Evolutionary conservation across 257 asterid species (phyloP).

Genomic region (Misopates orontium): DNA sequence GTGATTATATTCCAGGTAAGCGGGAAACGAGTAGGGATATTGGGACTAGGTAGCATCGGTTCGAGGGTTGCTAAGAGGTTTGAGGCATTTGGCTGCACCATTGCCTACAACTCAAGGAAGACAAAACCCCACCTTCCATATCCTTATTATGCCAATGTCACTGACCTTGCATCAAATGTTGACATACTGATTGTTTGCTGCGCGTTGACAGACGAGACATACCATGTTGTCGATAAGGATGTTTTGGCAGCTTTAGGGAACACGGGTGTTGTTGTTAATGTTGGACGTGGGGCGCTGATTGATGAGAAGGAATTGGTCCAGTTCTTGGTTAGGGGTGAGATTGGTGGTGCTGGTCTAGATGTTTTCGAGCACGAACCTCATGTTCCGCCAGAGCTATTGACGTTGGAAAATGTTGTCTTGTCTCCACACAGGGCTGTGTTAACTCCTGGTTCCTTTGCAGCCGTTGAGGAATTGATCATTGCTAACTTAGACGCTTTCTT

Average conservation of each 20-base stretch:
- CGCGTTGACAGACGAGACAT: slow-evolving; percentile 51
- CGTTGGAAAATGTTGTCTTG: slow-evolving; percentile 66
- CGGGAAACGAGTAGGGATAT: slow-evolving; percentile 73
- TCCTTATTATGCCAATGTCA: slow-evolving; percentile 36
- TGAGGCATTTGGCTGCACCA: slow-evolving; percentile 58
- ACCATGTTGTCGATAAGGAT: slow-evolving; percentile 46
- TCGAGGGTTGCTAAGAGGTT: slow-evolving; percentile 55
- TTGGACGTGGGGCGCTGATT: slow-evolving; percentile 62
- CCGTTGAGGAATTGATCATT: slow-evolving; percentile 27
- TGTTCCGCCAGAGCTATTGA: slow-evolving; percentile 49
- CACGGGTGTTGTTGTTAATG: slow-evolving; percentile 52
- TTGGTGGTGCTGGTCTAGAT: slow-evolving; percentile 79
- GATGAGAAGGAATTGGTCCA: slow-evolving; percentile 68
- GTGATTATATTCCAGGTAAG: slow-evolving; percentile 57
- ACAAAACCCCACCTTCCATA: slow-evolving; percentile 42
- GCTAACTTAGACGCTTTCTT: slow-evolving; percentile 69
- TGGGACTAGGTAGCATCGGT: slow-evolving; percentile 79
- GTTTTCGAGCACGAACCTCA: slow-evolving; percentile 72
- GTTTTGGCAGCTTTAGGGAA: slow-evolving; percentile 57
- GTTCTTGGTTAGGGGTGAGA: slow-evolving; percentile 50
- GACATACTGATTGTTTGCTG: slow-evolving; percentile 55
- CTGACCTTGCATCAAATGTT: slow-evolving; percentile 52
- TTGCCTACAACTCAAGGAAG: slow-evolving; percentile 64
- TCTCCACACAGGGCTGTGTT: slow-evolving; percentile 55
- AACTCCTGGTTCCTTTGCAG: slow-evolving; percentile 45